Evolutionary conservation across 2,329 filamentous ascomycete genomes (phyloP).

Genomic region (Xylariaceae sp.): DNA sequence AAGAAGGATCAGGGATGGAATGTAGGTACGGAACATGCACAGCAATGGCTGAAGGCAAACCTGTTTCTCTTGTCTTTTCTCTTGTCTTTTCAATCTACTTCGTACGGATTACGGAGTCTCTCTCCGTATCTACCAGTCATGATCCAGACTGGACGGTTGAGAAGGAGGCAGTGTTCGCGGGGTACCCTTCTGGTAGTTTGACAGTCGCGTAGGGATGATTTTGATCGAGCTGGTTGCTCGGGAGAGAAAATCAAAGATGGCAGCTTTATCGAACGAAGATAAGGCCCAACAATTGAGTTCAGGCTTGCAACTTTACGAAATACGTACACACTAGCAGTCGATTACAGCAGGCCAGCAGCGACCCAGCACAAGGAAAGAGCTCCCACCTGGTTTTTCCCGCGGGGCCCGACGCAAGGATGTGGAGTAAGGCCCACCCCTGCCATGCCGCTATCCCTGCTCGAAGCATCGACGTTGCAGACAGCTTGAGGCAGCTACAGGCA

Average conservation of each 20-base stretch:
- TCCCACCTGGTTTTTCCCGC: constrained; percentile 12
- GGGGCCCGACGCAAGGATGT: constrained; percentile 11
- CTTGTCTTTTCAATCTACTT: too few relatives aligned
- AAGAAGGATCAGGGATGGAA: constrained; percentile 4
- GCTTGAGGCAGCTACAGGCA: neutral
- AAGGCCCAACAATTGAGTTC: constrained; percentile 32
- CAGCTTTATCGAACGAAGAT: constrained; percentile 6
- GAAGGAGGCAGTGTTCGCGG: too few relatives aligned
- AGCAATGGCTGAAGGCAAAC: neutral
- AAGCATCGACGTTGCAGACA: neutral
- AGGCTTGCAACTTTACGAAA: constrained; percentile 1
- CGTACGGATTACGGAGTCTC: too few relatives aligned
- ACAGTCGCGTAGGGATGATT: too few relatives aligned
- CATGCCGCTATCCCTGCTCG: neutral
- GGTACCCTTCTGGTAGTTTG: too few relatives aligned
- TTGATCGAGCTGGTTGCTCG: neutral
- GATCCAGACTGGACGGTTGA: too few relatives aligned
- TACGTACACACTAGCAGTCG: neutral
- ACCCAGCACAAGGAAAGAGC: neutral
- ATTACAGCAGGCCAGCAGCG: neutral
- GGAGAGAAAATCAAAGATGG: neutral
- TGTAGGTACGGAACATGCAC: neutral
- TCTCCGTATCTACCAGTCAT: too few relatives aligned
- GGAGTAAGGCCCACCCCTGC: neutral
- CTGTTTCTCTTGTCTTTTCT: neutral